Conservation (phyloP, 1,284 basidiomycete genomes). For the Rhodotorula mucilaginosa region DNA sequence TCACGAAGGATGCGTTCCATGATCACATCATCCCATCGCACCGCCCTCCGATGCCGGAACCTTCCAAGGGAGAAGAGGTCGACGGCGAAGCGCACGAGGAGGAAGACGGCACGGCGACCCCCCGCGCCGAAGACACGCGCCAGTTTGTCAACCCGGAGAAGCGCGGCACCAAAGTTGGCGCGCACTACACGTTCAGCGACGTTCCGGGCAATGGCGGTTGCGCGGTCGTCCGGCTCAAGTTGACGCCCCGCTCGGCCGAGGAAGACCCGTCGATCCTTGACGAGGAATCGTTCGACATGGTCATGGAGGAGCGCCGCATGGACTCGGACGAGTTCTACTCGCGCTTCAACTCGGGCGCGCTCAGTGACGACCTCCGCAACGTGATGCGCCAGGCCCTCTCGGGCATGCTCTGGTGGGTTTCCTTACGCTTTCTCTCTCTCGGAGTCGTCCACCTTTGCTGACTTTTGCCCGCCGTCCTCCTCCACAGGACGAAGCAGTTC, state of each 20-base stretch:
- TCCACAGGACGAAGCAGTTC: conserved; percentile 78
- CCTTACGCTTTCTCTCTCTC: conserved; percentile 3
- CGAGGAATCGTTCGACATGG: conserved; percentile 84
- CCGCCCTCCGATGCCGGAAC: conserved; percentile 57
- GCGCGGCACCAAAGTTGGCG: conserved; percentile 86
- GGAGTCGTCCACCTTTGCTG: background rate
- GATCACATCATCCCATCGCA: conserved; percentile 89
- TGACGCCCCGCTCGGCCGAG: conserved; percentile 72
- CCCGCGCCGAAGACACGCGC: conserved; percentile 43
- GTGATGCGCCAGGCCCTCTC: conserved; percentile 96
- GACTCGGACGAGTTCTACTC: conserved; percentile 97
- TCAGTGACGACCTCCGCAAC: conserved; percentile 88
- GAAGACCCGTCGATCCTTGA: conserved; percentile 79
- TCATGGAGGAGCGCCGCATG: conserved; percentile 78
- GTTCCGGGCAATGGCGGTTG: conserved; percentile 91
- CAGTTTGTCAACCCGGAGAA: conserved; percentile 81
- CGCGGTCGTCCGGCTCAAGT: conserved; percentile 89
- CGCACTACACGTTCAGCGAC: conserved; percentile 81
- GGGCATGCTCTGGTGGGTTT: conserved; percentile 85
- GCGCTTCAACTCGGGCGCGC: conserved; percentile 71
- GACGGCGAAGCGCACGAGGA: conserved; percentile 44
- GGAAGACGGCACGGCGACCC: conserved; percentile 25
- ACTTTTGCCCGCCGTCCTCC: background rate
- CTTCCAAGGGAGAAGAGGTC: conserved; percentile 11
- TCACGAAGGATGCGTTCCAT: conserved; percentile 98